Evolutionary conservation across 1,284 basidiomycete genomes (phyloP), one percentile per base, ranked within the genome.

Genomic region (Rhodotorula sp.): DNA sequence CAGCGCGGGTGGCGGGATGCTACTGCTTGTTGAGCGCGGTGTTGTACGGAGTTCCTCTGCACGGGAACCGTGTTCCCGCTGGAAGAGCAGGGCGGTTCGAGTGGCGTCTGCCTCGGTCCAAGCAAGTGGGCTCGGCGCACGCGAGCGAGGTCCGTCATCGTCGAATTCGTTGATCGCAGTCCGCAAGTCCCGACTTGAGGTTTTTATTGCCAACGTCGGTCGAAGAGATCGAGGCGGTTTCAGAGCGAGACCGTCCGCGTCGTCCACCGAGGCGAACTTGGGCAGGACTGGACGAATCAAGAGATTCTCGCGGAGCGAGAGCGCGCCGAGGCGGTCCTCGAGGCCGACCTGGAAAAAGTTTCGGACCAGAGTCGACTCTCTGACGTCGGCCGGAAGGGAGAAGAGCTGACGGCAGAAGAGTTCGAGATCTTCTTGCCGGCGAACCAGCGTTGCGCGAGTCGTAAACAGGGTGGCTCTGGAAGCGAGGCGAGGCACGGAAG

Each of bases 361-460:
- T 8, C 64, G 69, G 6, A 78, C 75, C 58, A 76, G 39, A 4
- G 58, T 26, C 43, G 67, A 71, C 8, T 71, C 56, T 34, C 57
- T 68, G 58, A 78, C 69, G 8, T 70, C 49, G 18, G 34, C 43
- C 26, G 76, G 66, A 58, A 78, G 69, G n/a, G 62, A 62, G 64
- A 78, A 72, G 7, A 78, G 66, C 10, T 69, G 71, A 3, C 65
- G 64, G 10, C 69, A 70, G 60, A 76, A 78, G 3, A 70, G 57
- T 34, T 76, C 75, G 39, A 78, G 71, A 56, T 76, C 76, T 54
- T 64, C 68, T 61, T 71, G 70, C 20, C 76, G 75, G 12, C 65
- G 64, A 5, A 62, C 58, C 64, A 72, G 70, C 3, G 64, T 69
- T 5, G 76, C 66, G 12, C 73, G 51, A 52, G 51, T 58, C 18